Percentiles rank a stretch among this genome's conserved stretches.
phyloP scores from a whole-genome alignment of 345 rosid genomes.

The Melastoma malabathricum region DNA sequence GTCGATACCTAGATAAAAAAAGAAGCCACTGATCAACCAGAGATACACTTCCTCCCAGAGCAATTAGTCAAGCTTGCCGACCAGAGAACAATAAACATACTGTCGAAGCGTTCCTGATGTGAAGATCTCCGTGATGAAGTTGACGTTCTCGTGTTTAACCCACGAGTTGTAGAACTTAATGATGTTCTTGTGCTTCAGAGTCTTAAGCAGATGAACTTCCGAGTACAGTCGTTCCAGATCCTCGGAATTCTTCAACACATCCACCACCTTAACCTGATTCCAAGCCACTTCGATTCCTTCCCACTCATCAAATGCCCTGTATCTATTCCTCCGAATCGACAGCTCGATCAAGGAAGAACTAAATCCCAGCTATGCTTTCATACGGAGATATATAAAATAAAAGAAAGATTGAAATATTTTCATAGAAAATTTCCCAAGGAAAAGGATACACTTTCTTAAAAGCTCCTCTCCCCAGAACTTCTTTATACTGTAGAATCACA shows the following conservation, averaged over 20 bases:
- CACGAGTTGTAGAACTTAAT: constrained; percentile 76
- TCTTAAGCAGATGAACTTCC: constrained; percentile 83
- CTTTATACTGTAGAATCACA: constrained; percentile 58
- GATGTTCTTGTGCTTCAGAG: constrained; percentile 83
- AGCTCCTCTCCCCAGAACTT: constrained; percentile 90
- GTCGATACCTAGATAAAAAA: constrained; percentile 49
- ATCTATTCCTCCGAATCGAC: constrained; percentile 34
- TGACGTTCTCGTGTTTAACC: constrained; percentile 69
- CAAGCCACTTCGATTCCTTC: constrained; percentile 98
- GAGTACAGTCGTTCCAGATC: constrained; percentile 79
- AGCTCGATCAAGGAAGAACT: constrained; percentile 31
- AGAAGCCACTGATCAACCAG: not conserved
- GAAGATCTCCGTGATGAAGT: constrained; percentile 89
- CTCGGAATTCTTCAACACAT: constrained; percentile 54
- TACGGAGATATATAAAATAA: not conserved
- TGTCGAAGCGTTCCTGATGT: constrained; percentile 86
- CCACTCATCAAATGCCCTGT: constrained; percentile 80
- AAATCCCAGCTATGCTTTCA: not conserved
- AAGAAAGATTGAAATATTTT: not conserved
- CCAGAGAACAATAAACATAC: constrained; percentile 26
- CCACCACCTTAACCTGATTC: constrained; percentile 75
- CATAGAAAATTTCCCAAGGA: constrained; percentile 4
- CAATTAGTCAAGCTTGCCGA: no score
- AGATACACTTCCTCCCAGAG: no score
- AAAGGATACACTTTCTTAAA: constrained; percentile 98